These are phyloP conservation scores for Kodamaea suecica DNA, from an alignment of 1,139 yeast genomes.

Conservation along the genomic window DNA sequence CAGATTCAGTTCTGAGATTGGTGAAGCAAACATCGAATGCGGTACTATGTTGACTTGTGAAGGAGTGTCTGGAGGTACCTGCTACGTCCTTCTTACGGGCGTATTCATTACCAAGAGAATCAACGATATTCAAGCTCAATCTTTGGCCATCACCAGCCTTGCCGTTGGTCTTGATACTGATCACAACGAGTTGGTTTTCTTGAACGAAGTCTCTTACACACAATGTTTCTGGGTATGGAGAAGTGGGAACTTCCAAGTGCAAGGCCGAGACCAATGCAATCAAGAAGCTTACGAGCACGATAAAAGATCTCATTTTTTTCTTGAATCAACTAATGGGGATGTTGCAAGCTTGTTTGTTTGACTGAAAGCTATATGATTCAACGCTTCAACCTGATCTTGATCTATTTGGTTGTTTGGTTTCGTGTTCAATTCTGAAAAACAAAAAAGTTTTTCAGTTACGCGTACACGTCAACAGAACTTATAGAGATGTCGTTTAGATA, in stretches of 20 bases:
- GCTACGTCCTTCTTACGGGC: constrained; percentile 63
- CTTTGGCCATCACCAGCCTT: constrained; percentile 80
- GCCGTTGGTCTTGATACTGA: constrained; percentile 73
- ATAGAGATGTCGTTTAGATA: too few relatives aligned
- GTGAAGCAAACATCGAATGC: constrained; percentile 91
- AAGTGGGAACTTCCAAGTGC: constrained; percentile 41
- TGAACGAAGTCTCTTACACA: constrained; percentile 90
- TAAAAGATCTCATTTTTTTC: constrained; percentile 13
- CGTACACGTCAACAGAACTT: too few relatives aligned
- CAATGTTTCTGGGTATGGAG: constrained; percentile 35
- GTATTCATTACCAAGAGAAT: constrained; percentile 68
- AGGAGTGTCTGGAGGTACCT: constrained; percentile 68
- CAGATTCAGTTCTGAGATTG: constrained; percentile 39
- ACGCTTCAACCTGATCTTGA: constrained; percentile 6
- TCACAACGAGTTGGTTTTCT: constrained; percentile 81
- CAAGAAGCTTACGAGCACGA: constrained; percentile 13
- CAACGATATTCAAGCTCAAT: constrained; percentile 59
- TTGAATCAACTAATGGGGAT: too few relatives aligned
- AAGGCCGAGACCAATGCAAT: constrained; percentile 28
- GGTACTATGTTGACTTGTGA: constrained; percentile 78
- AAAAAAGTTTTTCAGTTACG: constrained; percentile 2
- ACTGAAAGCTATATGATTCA: neutral
- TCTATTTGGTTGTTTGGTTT: constrained; percentile 8
- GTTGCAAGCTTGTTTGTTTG: constrained; percentile 2
- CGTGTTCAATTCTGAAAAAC: constrained; percentile 12